Percentiles rank a stretch among this genome's conserved stretches.
These are phyloP conservation scores for Paecilomyces dactylethromorphus DNA, from an alignment of 2,329 filamentous ascomycete genomes.

Conservation along the genomic window DNA sequence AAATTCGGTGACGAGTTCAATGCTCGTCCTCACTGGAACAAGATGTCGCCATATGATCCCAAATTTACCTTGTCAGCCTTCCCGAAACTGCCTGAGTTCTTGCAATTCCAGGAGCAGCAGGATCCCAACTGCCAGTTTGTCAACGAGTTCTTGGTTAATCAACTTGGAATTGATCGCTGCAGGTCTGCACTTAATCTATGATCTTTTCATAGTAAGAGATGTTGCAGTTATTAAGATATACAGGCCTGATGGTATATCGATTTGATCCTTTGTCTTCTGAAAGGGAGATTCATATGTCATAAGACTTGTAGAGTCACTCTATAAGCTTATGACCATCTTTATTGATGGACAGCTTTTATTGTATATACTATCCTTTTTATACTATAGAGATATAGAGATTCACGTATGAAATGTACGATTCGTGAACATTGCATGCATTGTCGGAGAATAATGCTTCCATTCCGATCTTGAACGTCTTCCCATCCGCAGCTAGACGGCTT, in stretches of 20 bases:
- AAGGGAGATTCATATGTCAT: neutral
- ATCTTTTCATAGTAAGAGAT: neutral
- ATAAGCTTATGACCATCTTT: no score
- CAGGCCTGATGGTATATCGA: neutral
- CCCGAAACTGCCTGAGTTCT: constrained; percentile 11
- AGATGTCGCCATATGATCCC: constrained; percentile 9
- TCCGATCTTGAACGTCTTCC: neutral
- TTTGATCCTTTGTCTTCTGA: neutral
- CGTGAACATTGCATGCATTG: neutral
- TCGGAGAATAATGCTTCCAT: neutral
- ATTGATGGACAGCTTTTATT: neutral
- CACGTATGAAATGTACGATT: neutral
- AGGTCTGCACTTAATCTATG: neutral
- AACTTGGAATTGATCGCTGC: constrained; percentile 9
- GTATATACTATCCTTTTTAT: neutral
- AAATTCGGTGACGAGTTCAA: constrained; percentile 10
- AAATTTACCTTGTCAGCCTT: constrained; percentile 7
- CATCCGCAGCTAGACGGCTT: no score
- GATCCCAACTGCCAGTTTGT: constrained; percentile 14
- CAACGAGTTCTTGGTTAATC: constrained; percentile 11
- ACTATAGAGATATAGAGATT: neutral
- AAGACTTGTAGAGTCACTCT: no score
- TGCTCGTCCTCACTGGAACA: constrained; percentile 13
- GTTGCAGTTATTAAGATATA: neutral
- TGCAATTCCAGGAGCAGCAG: constrained; percentile 10